A percentile compares a stretch with the other conserved stretches of the same genome.
These are phyloP conservation scores for Aspergillus sclerotiicarbonarius DNA, from an alignment of 495 filamentous ascomycete genomes.

Conservation along the genomic window DNA sequence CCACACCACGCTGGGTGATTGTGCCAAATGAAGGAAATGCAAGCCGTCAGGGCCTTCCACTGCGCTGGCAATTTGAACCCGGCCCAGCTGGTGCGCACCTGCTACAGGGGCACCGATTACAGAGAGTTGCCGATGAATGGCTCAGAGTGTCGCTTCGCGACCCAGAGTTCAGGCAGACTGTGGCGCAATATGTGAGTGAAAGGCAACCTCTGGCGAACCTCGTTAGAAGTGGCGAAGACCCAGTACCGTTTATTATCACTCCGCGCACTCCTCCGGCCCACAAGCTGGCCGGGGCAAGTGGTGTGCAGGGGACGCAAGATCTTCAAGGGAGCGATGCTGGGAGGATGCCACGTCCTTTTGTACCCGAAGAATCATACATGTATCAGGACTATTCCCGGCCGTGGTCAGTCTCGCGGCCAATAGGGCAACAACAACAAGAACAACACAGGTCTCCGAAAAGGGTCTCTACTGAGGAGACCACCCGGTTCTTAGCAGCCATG, in stretches of 20 bases:
- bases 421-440: too few species aligned
- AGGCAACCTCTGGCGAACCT: too few species aligned
- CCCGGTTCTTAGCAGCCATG: background rate
- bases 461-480: background rate
- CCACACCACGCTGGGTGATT: background rate
- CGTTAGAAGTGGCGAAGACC: background rate
- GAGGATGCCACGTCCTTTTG: background rate
- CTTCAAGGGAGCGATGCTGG: too few species aligned
- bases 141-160: background rate
- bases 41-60: background rate
- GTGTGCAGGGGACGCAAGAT: too few species aligned
- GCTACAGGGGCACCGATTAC: background rate
- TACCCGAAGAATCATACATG: background rate
- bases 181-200: background rate
- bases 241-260: background rate
- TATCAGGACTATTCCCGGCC: background rate
- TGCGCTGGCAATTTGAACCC: background rate
- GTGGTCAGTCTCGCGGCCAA: background rate
- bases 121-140: background rate
- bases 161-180: background rate
- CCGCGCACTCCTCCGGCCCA: background rate
- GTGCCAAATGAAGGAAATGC: background rate
- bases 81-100: background rate
- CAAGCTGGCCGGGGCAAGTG: background rate
- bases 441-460: background rate